Conservation (phyloP, 352 stramenopile species). For the Pythium insidiosum region DNA sequence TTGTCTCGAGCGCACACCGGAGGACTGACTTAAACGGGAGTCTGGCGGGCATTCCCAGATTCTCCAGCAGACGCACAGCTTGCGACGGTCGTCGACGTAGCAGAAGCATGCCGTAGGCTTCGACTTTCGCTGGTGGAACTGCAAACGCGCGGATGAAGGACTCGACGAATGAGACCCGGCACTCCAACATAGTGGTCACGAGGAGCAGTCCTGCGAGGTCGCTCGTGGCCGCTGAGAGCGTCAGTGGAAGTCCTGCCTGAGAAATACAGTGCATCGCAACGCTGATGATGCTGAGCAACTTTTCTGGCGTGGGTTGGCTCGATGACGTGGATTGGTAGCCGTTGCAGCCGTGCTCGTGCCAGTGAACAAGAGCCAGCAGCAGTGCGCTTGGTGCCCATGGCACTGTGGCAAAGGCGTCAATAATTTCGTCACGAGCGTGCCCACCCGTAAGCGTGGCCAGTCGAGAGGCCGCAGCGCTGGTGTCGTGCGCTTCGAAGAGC, state of each 20-base stretch:
- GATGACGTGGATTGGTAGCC: no score
- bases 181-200: constrained; percentile 20
- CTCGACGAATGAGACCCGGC: constrained; percentile 21
- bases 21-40: constrained; percentile 32
- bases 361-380: constrained; percentile 10
- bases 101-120: constrained; percentile 19
- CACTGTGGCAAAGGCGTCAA: constrained; percentile 2
- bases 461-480: constrained; percentile 2
- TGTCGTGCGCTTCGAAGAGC: constrained; percentile 10
- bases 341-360: no score
- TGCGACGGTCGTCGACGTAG: constrained; percentile 20
- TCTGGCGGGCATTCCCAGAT: constrained; percentile 29
- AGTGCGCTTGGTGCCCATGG: constrained; percentile 10
- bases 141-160: constrained; percentile 35
- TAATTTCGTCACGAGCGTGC: not conserved
- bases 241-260: no score
- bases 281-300: no score
- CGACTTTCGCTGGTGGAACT: constrained; percentile 19
- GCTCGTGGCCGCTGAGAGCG: constrained; percentile 22
- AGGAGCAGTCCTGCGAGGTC: constrained; percentile 36
- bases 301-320: no score
- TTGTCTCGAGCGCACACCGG: constrained; percentile 28
- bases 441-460: not conserved
- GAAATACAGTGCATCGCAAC: no score
- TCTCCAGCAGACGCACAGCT: constrained; percentile 35